Evolutionary conservation across 805 yeast species (phyloP), one percentile per base, ranked within the genome.

Genomic region (Huiozyma sinensis): DNA sequence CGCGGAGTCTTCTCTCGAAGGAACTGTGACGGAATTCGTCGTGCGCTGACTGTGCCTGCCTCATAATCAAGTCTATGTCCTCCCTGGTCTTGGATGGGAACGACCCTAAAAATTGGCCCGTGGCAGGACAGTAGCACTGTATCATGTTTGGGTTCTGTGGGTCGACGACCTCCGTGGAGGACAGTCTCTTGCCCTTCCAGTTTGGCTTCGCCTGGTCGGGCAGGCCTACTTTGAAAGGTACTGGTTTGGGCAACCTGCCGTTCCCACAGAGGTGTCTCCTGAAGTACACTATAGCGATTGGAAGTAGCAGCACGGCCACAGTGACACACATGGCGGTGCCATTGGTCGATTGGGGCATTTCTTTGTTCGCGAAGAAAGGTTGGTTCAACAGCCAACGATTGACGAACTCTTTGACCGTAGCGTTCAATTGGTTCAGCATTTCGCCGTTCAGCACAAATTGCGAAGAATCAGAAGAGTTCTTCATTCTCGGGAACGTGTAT

Each of bases 121-220:
- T 92, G 0, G 97, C 96, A 4, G 98, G 98, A 65, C 98, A 90
- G 61, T 85, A 83, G 48, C 89, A 77, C 57, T 86, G 89, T 48
- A 90, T 84, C 50, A 64, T 69, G 17, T 67, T 70, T 2, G 90
- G 84, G 43, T 83, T 88, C 27, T 73, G 74, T 2, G 73, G 72
- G 45, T 76, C 75, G 39, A 67, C 66, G 4, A 85, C 73, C 11
- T 48, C 36, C 8, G 44, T 39, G 0, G 87, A 81, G 42, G 76
- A 74, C 32, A 86, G 68, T 42, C 95, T 69, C 54, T 78, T 82
- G 6, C 95, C 95, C 62, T 88, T 88, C 96, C 96, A 89, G 58
- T 58, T 79, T 73, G 30, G 94, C 5, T n/a, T 6, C 29, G 60
- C 61, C n/a, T 55, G 56, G 24, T 52, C 58, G 17, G 60, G 62